Base-by-base conservation (phyloP, 768 basidiomycete genomes). In the Tricholoma hemisulphureum region DNA sequence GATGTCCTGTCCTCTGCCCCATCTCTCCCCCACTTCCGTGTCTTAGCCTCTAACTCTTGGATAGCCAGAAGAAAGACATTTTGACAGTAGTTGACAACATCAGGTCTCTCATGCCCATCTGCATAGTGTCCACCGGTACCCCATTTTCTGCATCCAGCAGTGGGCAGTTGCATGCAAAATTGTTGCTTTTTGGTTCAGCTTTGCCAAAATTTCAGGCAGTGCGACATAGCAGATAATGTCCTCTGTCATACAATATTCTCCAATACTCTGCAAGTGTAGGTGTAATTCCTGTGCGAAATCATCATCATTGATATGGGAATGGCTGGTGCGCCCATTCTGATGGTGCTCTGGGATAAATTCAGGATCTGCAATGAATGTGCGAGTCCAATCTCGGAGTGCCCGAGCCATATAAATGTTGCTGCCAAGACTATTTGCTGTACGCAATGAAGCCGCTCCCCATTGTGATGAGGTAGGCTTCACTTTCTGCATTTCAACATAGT, bases 11-110 rank as follows among this genome's bases (percentile, higher is more conserved):
- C 9, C 21, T 56, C 53, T 16, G 18, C 31, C 9, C 55, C 60
- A 35, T 62, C 61, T 4, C 41, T 24, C 9, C 43, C 50, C 48
- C 54, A 65, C 10, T 20, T 48, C 5, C 54, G 43, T 11, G 31
- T 53, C 24, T 52, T 23, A 10, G 45, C 51, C 9, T 63, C 54
- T 21, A 61, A 14, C 7, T 34, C 37, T 9, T 51, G 52, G 61
- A 55, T 63, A n/a, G 23, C 43, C 24, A 61, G 65, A n/a, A 71
- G 58, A 57, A 72, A 75, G 0, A 39, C 20, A 3, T 62, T 32
- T 16, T 72, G 62, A 0, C 62, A 64, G 45, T 76, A 74, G 1
- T 56, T 23, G 3, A 73, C 68, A 0, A 77, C 71, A 63, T 76
- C 73, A 1, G 58, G 62, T n/a, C n/a, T n/a, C n/a, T n/a, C n/a